A percentile compares a stretch with the other conserved stretches of the same genome.
Evolutionary conservation across 257 asterid genomes (phyloP).

Genomic region (Petunia axillaris): DNA sequence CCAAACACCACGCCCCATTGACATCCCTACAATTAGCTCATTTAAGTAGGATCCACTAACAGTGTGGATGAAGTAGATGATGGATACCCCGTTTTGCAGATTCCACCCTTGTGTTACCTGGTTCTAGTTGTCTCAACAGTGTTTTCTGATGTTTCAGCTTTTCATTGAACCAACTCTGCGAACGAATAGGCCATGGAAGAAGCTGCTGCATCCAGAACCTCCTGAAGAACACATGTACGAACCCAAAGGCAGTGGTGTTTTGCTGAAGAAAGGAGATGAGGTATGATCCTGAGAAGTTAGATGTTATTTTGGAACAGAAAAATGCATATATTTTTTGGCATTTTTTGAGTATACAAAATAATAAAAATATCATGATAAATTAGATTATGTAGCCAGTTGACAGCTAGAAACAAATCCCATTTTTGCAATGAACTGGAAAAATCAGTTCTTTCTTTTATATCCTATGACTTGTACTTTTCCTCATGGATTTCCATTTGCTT

Average conservation of each 20-base stretch:
- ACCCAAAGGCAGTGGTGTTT: constrained; percentile 66
- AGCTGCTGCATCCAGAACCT: constrained; percentile 61
- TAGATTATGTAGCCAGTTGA: not conserved
- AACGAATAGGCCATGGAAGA: constrained; percentile 74
- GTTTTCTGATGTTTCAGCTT: constrained; percentile 55
- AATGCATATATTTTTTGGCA: not conserved
- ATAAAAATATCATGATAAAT: not conserved
- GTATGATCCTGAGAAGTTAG: constrained; percentile 39
- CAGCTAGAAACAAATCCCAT: not conserved
- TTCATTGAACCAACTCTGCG: constrained; percentile 72
- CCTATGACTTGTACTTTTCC: not conserved
- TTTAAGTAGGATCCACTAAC: not conserved
- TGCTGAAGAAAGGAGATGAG: constrained; percentile 92
- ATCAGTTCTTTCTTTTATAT: not conserved
- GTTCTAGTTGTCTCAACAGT: constrained; percentile 6
- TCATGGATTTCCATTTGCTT: not conserved
- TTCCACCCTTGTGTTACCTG: not conserved
- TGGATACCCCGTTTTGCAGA: constrained; percentile 1
- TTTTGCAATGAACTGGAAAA: constrained; percentile 13
- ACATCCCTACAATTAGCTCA: not conserved
- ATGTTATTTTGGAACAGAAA: not conserved
- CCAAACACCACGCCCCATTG: no score
- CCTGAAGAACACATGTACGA: constrained; percentile 69
- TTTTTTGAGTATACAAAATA: constrained; percentile 4
- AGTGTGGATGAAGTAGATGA: not conserved